Evolutionary conservation across 768 basidiomycete genomes (phyloP), one percentile per base, ranked within the genome.

Genomic region (Cystobasidium tubakii): DNA sequence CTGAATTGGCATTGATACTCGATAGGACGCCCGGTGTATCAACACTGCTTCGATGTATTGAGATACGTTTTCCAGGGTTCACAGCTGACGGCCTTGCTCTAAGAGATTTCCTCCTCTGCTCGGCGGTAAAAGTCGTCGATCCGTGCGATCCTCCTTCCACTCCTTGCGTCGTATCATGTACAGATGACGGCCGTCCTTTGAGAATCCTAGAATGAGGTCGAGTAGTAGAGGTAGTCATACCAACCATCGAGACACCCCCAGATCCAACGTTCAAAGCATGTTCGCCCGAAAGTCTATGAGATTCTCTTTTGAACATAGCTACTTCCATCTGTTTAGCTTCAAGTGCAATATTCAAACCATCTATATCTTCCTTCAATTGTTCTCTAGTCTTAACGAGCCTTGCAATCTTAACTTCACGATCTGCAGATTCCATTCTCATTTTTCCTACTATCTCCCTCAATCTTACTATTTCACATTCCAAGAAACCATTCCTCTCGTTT

Each of bases 271-370:
- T 65, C 3, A 23, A 15, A 27, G 63, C 15, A 65, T 43, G 2
- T 65, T 39, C 23, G 10, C 29, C 34, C 13, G 64, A 66, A 13
- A 29, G n/a, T 43, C 64, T 27, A 43, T 53, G 66, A 25, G 50
- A 43, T 34, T 27, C 72, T 27, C 75, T 73, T 50, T 75, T 75
- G n/a, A 75, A 53, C 46, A 75, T 53, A 33, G 27, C 3, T 1
- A 75, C 17, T 54, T 79, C 79, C 42, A 76, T 76, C 62, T 79
- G 79, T 55, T 79, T 79, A 21, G 77, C 79, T 44, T 79, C 77
- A 50, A 79, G 76, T 2, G 79, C 79, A 23, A 79, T 77, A 66
- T 77, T 78, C 62, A 79, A 73, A 12, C 77, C 77, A 21, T 78
- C 75, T 10, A 76, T 73, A 53, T 79, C 79, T 17, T 79, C 79